Evolutionary conservation across 2,329 filamentous ascomycete genomes (phyloP).

Genomic region (Tothia fuscella): DNA sequence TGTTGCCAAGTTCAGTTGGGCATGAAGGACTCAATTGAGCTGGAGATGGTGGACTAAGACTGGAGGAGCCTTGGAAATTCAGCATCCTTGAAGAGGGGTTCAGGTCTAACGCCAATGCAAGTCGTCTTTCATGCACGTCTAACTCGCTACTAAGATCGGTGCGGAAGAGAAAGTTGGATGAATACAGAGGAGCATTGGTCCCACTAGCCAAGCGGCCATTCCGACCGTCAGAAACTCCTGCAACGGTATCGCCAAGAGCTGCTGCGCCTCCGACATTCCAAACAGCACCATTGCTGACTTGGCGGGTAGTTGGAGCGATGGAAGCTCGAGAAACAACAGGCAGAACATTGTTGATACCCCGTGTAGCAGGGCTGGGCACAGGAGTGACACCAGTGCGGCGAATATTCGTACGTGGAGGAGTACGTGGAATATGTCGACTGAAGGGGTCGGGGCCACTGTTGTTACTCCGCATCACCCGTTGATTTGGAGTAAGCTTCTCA

Average conservation of each 20-base stretch:
- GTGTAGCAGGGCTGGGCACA: conserved; percentile 17
- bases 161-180: conserved; percentile 42
- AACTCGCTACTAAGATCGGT: conserved; percentile 45
- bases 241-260: conserved; percentile 34
- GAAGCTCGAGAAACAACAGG: conserved; percentile 29
- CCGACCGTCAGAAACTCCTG: conserved; percentile 46
- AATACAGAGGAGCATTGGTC: conserved; percentile 56
- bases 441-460: conserved; percentile 42
- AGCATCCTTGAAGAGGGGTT: conserved; percentile 29
- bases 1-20: conserved; percentile 9
- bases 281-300: conserved; percentile 55
- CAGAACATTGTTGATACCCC: conserved; percentile 30
- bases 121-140: conserved; percentile 57
- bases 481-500: conserved; percentile 32
- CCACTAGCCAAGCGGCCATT: conserved; percentile 55
- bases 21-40: background rate
- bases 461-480: conserved; percentile 33
- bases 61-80: background rate
- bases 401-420: conserved; percentile 10
- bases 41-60: background rate
- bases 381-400: background rate
- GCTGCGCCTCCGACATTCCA: conserved; percentile 63
- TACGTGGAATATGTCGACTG: conserved; percentile 27
- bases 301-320: conserved; percentile 15
- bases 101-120: conserved; percentile 73